Conservation (phyloP, 345 rosid genomes). For the Raphanus sativus region DNA sequence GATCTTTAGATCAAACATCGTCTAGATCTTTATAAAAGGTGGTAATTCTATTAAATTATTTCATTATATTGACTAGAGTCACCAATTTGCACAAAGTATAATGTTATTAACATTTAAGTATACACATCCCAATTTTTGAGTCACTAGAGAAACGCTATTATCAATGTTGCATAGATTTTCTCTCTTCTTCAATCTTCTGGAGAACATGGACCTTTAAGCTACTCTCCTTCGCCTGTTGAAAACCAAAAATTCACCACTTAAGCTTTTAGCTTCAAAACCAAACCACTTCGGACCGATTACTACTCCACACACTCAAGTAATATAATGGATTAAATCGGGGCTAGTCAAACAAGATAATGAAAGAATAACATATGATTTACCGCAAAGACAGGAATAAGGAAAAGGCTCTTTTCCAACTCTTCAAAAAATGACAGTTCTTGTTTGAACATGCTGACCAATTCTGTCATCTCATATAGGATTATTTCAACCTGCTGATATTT, state of each 20-base stretch:
- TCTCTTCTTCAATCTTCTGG: conserved; percentile 30
- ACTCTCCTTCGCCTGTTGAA: conserved; percentile 39
- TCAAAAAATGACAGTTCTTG: conserved; percentile 44
- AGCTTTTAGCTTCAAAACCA: neutral
- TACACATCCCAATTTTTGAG: neutral
- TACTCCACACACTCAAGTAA: neutral
- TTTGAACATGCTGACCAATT: conserved; percentile 51
- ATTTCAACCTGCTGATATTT: conserved; percentile 54
- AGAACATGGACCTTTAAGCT: conserved; percentile 40
- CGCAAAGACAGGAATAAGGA: conserved; percentile 26
- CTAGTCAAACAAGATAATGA: neutral
- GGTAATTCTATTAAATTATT: neutral
- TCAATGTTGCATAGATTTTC: neutral
- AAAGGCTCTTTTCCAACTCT: conserved; percentile 42
- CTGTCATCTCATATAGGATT: conserved; percentile 48
- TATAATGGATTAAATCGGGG: neutral
- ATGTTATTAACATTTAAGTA: neutral
- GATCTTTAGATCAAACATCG: neutral
- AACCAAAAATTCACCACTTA: neutral
- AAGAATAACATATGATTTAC: conserved; percentile 34
- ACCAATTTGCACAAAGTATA: neutral
- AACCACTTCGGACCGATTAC: neutral
- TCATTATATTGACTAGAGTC: neutral
- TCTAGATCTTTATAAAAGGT: neutral
- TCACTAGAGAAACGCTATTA: neutral